Percentiles rank a stretch among this genome's conserved stretches.
Conservation (phyloP, 768 basidiomycete species). For the Tulasnella calospora region DNA sequence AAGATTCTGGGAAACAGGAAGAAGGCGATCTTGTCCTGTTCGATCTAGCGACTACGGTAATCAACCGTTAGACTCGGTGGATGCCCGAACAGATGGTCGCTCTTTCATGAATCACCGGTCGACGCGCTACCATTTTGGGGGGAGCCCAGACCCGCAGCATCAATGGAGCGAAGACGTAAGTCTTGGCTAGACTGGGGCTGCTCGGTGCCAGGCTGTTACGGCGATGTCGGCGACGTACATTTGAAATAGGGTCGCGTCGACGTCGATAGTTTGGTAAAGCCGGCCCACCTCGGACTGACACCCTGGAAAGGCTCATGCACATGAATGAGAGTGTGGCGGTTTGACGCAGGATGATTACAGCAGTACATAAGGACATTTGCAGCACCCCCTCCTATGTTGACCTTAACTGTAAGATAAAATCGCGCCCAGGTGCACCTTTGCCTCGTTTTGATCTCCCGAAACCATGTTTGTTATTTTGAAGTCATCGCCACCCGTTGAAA, state of each 20-base stretch:
- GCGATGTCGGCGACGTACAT: constrained; percentile 18
- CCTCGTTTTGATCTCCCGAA: too few species aligned
- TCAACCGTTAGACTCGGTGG: constrained; percentile 57
- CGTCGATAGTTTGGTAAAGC: too few species aligned
- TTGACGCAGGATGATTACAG: too few species aligned
- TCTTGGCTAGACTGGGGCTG: background rate
- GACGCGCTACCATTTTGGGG: constrained; percentile 36
- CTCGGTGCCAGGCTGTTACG: background rate
- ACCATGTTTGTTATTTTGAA: too few species aligned
- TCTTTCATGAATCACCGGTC: constrained; percentile 17
- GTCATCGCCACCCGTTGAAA: too few species aligned
- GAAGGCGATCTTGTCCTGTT: constrained; percentile 44
- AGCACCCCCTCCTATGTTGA: too few species aligned
- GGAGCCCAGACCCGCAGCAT: constrained; percentile 57
- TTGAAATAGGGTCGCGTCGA: constrained; percentile 16
- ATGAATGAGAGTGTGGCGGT: too few species aligned
- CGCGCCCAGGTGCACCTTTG: too few species aligned
- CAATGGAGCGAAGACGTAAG: constrained; percentile 40
- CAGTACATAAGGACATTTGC: too few species aligned
- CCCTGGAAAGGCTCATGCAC: constrained; percentile 7
- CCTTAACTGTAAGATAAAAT: too few species aligned
- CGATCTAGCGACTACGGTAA: constrained; percentile 58
- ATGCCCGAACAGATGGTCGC: constrained; percentile 35
- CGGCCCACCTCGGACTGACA: constrained; percentile 26
- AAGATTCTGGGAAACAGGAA: constrained; percentile 32